phyloP scores from a whole-genome alignment of 805 yeast genomes.

The Cyberlindnera samutprakarnensis region DNA sequence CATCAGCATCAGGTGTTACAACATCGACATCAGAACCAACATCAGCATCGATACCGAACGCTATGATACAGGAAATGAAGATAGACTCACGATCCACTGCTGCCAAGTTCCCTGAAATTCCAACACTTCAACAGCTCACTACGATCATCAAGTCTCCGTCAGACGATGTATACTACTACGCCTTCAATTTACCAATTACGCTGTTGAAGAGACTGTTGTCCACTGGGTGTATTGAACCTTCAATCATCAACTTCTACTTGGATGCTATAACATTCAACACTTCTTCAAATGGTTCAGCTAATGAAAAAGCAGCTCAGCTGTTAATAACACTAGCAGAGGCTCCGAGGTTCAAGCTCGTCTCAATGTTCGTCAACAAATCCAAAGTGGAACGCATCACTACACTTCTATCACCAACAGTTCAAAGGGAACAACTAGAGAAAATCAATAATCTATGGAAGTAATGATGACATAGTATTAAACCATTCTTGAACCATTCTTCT shows the following conservation, averaged over 20 bases:
- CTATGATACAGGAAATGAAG: not conserved
- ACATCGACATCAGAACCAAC: not conserved
- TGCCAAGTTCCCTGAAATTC: conserved; percentile 15
- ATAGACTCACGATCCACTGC: not conserved
- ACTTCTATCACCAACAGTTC: not conserved
- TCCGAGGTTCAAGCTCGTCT: conserved; percentile 19
- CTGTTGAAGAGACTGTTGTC: conserved; percentile 28
- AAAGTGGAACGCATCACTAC: not conserved
- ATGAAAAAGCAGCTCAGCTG: conserved; percentile 1
- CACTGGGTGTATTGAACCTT: conserved; percentile 41
- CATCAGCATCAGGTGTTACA: conserved; percentile 1
- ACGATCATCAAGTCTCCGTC: conserved; percentile 32
- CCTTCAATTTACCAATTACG: conserved; percentile 24
- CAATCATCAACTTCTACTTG: conserved; percentile 38
- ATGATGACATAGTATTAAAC: not conserved
- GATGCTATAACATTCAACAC: conserved; percentile 27
- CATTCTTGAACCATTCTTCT: not conserved
- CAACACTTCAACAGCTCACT: conserved; percentile 38
- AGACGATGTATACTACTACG: conserved; percentile 29
- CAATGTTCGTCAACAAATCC: conserved; percentile 11
- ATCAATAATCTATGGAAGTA: not conserved
- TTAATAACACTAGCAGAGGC: conserved; percentile 8
- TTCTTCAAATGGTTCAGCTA: not conserved
- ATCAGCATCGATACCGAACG: not conserved
- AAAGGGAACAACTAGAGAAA: not conserved